Evolutionary conservation across 768 basidiomycete genomes (phyloP), one percentile per base, ranked within the genome.

Genomic region (Trametes meyenii): DNA sequence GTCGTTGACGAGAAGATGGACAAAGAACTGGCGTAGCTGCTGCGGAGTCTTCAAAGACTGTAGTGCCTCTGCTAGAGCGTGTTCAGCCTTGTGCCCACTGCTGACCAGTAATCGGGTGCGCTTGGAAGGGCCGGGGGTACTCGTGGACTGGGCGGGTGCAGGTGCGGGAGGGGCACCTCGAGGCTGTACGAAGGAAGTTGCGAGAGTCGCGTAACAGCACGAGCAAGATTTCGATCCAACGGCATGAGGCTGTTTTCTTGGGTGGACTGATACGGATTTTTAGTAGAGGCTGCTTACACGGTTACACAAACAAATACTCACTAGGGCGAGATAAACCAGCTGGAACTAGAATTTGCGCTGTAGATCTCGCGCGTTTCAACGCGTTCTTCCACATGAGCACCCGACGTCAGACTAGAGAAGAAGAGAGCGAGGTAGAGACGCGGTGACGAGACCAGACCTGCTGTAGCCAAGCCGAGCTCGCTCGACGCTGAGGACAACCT

Each of bases 1-100:
- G 29, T 74, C 71, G 39, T 80, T 74, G 39, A 75, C 64, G 1
- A 79, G 58, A 2, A 80, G 61, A 50, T 78, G 72, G n/a, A 74
- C 71, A 65, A 81, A 78, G 2, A 80, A 72, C 29, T 73, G 51
- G 0, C 76, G 74, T 0, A 81, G 67, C 60, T 81, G 77, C 2
- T 58, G 51, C 0, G 78, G 79, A 0, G 78, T 76, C 5, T 65
- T 55, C 2, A 75, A 65, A 2, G 60, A 60, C 8, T 67, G 50
- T 0, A 80, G 60, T 1, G 75, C 78, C 50, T 81, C 79, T 2
- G 58, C 33, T 16, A 81, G 65, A 0, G 79, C 73, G 57, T 66
- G 69, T 5, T 68, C 61, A 0, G 59, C 74, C 58, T 73, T 70
- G 26, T 70, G 67, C 0, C 69, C 53, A 42, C 72, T 62, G 5